phyloP scores from a whole-genome alignment of 352 stramenopile genomes.

The Phytophthora nicotianae region DNA sequence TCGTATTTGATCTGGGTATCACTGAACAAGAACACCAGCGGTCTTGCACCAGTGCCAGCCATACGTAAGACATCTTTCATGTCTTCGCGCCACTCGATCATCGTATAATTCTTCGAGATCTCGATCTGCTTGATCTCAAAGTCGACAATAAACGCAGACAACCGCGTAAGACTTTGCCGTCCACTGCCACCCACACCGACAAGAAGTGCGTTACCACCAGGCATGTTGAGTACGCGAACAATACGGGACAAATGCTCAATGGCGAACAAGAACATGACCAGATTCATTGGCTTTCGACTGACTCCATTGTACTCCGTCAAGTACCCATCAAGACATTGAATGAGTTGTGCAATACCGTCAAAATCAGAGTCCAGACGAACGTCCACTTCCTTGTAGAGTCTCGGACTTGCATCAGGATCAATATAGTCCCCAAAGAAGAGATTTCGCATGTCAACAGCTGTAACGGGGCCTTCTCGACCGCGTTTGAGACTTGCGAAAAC shows the following conservation, averaged over 20 bases:
- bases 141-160: conserved; percentile 94
- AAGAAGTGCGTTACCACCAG: conserved; percentile 92
- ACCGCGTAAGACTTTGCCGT: conserved; percentile 90
- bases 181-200: conserved; percentile 94
- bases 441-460: conserved; percentile 83
- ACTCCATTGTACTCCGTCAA: conserved; percentile 93
- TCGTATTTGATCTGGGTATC: conserved; percentile 97
- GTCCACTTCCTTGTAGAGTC: conserved; percentile 85
- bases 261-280: conserved; percentile 97
- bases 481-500: conserved; percentile 85
- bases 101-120: conserved; percentile 95
- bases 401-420: conserved; percentile 73
- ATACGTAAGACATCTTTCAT: conserved; percentile 93
- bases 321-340: conserved; percentile 90
- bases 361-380: conserved; percentile 66
- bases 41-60: conserved; percentile 84
- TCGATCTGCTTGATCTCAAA: conserved; percentile 95
- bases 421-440: conserved; percentile 95
- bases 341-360: conserved; percentile 82
- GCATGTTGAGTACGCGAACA: conserved; percentile 94
- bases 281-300: conserved; percentile 94
- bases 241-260: conserved; percentile 95
- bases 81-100: conserved; percentile 95
- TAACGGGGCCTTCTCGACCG: conserved; percentile 71
- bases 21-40: conserved; percentile 94